Percentiles rank a stretch among this genome's conserved stretches.
Conservation (phyloP, 1,284 basidiomycete genomes). For the Xanthoconium separans region DNA sequence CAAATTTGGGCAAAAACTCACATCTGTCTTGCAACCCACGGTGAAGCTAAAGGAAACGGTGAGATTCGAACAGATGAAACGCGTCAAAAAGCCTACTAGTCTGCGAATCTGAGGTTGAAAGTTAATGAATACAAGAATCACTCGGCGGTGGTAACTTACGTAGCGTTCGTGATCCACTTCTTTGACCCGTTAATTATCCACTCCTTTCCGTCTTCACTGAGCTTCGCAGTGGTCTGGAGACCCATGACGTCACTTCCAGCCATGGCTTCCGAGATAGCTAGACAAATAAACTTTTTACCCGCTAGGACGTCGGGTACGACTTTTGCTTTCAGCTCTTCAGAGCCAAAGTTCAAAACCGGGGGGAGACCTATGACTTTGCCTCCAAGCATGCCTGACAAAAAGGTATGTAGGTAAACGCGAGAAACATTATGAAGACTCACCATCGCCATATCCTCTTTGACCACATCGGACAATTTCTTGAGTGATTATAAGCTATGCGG, state of each 20-base stretch:
- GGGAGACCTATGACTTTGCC: constrained; percentile 81
- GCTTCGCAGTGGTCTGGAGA: constrained; percentile 77
- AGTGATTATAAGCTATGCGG: constrained; percentile 69
- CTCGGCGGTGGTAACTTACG: constrained; percentile 28
- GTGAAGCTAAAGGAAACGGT: constrained; percentile 47
- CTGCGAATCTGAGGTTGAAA: constrained; percentile 46
- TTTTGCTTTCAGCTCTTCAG: constrained; percentile 71
- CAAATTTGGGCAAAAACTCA: constrained; percentile 23
- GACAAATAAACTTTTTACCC: constrained; percentile 77
- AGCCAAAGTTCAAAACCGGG: constrained; percentile 83
- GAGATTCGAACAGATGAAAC: neutral
- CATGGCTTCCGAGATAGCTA: constrained; percentile 87
- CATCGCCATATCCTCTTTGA: constrained; percentile 73
- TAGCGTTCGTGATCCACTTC: constrained; percentile 87
- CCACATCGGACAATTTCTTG: constrained; percentile 81
- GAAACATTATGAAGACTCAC: constrained; percentile 22
- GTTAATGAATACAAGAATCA: constrained; percentile 1
- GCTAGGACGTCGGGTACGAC: constrained; percentile 80
- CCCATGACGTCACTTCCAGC: constrained; percentile 91
- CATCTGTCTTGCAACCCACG: constrained; percentile 65
- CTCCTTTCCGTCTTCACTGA: constrained; percentile 79
- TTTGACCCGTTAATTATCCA: constrained; percentile 86
- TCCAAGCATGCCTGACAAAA: constrained; percentile 55
- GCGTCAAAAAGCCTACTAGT: constrained; percentile 40
- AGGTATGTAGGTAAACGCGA: neutral